Conservation (phyloP, 768 basidiomycete species). For the Cubamyces lactineus region DNA sequence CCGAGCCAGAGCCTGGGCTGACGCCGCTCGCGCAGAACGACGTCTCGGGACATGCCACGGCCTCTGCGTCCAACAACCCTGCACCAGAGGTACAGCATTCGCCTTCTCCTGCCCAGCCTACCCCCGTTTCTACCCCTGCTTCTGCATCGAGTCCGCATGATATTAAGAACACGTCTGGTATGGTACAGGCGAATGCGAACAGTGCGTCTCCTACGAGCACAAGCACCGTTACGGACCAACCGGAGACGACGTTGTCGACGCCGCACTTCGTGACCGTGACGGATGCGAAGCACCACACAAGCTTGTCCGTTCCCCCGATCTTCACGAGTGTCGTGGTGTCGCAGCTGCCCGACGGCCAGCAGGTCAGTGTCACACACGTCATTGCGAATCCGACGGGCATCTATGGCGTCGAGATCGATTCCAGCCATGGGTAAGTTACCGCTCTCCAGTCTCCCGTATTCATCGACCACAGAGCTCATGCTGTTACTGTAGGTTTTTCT, state of each 20-base stretch:
- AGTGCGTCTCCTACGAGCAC: constrained; percentile 35
- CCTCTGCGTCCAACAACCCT: neutral
- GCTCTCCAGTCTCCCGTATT: neutral
- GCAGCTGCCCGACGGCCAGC: constrained; percentile 46
- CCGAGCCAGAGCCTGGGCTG: constrained; percentile 13
- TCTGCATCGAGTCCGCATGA: neutral
- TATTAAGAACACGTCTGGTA: constrained; percentile 17
- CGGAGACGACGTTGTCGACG: constrained; percentile 48
- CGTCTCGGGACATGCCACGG: constrained; percentile 2
- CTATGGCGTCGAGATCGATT: constrained; percentile 29
- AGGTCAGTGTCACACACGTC: constrained; percentile 54
- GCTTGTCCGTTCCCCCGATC: constrained; percentile 47
- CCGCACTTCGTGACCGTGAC: constrained; percentile 47
- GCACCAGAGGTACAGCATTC: constrained; percentile 7
- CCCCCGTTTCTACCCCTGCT: constrained; percentile 3
- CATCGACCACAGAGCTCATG: neutral
- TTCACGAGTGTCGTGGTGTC: constrained; percentile 52
- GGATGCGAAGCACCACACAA: constrained; percentile 41
- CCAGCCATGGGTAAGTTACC: constrained; percentile 27
- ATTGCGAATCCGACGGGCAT: constrained; percentile 52
- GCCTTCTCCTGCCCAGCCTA: neutral
- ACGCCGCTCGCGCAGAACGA: constrained; percentile 15
- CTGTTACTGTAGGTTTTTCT: constrained; percentile 55
- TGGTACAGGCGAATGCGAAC: constrained; percentile 28
- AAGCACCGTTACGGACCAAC: constrained; percentile 45